These are phyloP conservation scores for Rhododendron henanense DNA, from an alignment of 148 eudicot genomes.

Conservation along the genomic window DNA sequence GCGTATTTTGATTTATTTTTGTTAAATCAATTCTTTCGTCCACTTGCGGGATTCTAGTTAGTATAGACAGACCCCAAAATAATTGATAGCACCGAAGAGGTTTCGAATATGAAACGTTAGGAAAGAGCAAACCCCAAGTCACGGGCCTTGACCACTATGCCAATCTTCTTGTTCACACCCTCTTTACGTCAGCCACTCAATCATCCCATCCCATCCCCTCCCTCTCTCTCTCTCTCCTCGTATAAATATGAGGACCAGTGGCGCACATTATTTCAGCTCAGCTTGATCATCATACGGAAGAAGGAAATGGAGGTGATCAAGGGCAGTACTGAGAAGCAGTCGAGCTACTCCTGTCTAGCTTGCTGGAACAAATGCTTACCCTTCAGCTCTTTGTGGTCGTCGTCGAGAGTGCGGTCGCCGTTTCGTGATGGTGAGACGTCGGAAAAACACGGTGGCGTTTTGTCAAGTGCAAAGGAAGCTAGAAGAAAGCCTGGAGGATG, in stretches of 20 bases:
- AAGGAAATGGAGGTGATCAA: constrained; percentile 11
- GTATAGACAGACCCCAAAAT: too few species aligned
- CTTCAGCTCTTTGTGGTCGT: neutral
- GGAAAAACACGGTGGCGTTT: neutral
- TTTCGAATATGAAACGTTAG: too few species aligned
- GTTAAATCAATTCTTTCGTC: too few species aligned
- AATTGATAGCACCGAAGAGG: too few species aligned
- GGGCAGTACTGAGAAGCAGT: neutral
- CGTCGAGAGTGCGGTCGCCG: neutral
- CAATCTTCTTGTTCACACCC: neutral
- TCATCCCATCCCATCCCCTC: neutral
- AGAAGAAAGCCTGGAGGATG: constrained; percentile 58
- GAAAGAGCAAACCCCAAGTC: too few species aligned
- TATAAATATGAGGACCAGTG: neutral
- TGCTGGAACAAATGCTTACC: constrained; percentile 10
- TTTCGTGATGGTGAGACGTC: neutral
- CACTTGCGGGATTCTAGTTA: too few species aligned
- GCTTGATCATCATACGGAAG: neutral
- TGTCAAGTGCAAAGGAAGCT: neutral
- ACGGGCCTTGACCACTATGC: fast-evolving
- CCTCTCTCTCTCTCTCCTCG: neutral
- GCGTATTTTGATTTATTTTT: too few species aligned
- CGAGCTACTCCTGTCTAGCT: constrained; percentile 10
- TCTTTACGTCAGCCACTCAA: neutral
- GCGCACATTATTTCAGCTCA: neutral